Percentiles rank a stretch among this genome's conserved stretches.
phyloP scores from a whole-genome alignment of 2,329 filamentous ascomycete genomes.

The Claviceps sp. region DNA sequence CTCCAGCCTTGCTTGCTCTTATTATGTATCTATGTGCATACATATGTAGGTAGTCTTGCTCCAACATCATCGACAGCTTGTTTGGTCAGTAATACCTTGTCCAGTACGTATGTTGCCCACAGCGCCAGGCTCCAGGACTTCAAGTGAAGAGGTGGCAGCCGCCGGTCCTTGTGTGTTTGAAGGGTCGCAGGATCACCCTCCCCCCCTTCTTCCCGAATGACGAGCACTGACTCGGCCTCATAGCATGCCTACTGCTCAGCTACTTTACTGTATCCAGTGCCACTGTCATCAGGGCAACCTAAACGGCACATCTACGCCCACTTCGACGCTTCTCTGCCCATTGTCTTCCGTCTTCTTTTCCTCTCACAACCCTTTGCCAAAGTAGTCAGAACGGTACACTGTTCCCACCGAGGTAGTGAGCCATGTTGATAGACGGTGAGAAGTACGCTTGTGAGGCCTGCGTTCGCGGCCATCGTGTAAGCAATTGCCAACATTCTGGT shows the following conservation, averaged over 20 bases:
- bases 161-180: neutral
- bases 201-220: neutral
- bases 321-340: constrained; percentile 1
- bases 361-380: constrained; percentile 1
- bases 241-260: neutral
- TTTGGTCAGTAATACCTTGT: neutral
- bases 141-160: constrained; percentile 1
- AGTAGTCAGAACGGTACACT: neutral
- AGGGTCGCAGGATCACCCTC: neutral
- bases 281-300: constrained; percentile 2
- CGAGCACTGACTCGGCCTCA: constrained; percentile 5
- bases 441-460: constrained; percentile 98
- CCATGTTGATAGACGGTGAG: constrained; percentile 82
- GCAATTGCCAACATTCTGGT: constrained; percentile 95
- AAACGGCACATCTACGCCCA: constrained; percentile 3
- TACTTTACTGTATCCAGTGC: neutral
- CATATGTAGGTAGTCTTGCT: neutral
- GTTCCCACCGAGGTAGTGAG: neutral
- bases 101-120: constrained; percentile 2
- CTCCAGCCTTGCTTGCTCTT: constrained; percentile 7
- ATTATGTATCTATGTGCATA: neutral
- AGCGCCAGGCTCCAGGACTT: neutral
- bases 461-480: constrained; percentile 95
- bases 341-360: neutral
- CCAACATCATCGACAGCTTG: neutral